Evolutionary conservation across 1,139 yeast species (phyloP).

Genomic region (Magnusiomyces paraingens): DNA sequence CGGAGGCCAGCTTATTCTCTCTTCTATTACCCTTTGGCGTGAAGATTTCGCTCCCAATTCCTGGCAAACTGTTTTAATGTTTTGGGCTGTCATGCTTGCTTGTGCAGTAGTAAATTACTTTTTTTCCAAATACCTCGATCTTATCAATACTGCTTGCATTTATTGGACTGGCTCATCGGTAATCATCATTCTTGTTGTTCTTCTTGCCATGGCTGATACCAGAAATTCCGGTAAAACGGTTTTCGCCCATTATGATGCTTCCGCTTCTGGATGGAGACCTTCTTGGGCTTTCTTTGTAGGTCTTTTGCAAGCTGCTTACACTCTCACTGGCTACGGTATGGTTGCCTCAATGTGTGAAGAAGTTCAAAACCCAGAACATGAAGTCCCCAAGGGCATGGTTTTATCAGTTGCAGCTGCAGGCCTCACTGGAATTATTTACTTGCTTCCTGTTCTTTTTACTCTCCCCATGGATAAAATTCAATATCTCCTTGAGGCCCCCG

Average conservation of each 20-base stretch:
- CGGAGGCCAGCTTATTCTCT: constrained; percentile 16
- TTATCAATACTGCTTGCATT: constrained; percentile 22
- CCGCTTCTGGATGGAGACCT: constrained; percentile 24
- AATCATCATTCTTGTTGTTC: constrained; percentile 20
- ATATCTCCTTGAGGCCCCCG: constrained; percentile 42
- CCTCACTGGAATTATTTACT: constrained; percentile 60
- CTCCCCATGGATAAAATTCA: constrained; percentile 60
- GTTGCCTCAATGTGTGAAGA: constrained; percentile 77
- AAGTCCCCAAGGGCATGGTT: constrained; percentile 68
- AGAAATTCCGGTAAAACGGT: constrained; percentile 21
- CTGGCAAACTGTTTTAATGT: constrained; percentile 20
- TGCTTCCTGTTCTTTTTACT: constrained; percentile 63
- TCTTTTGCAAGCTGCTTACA: constrained; percentile 70
- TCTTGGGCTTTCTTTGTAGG: constrained; percentile 41
- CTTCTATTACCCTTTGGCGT: constrained; percentile 14
- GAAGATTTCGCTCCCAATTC: constrained; percentile 14
- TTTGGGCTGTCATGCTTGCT: constrained; percentile 19
- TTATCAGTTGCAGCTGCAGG: constrained; percentile 60
- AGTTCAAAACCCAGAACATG: constrained; percentile 65
- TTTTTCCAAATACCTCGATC: constrained; percentile 17
- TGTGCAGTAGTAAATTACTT: constrained; percentile 17
- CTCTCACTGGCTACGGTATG: constrained; percentile 79
- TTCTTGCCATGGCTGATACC: constrained; percentile 19
- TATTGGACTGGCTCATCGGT: constrained; percentile 21
- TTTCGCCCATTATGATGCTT: constrained; percentile 22